Evolutionary conservation across 805 yeast genomes (phyloP), one percentile per base, ranked within the genome.

Genomic region (Metschnikowia reukaufii): DNA sequence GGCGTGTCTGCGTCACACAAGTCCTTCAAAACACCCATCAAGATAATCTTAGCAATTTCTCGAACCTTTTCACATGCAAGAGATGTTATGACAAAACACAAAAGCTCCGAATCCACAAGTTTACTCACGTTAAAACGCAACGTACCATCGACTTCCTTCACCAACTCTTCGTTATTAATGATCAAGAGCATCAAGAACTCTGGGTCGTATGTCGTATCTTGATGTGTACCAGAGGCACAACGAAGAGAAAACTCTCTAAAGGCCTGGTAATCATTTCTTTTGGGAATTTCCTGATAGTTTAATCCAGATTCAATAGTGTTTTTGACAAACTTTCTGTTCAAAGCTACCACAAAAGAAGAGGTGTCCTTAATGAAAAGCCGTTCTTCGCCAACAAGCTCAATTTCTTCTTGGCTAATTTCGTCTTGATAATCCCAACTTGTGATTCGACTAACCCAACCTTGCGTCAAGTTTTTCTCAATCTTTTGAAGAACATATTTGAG

Each of bases 381-480:
- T n/a, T 74, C 73, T 32, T 70, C 73, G 2, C 78, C 81, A 19
- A 76, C 65, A n/a, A 75, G 50, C 2, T 76, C 82, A 13, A 68
- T 53, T 21, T 78, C 82, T 19, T 63, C 65, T 36, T 66, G 71
- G 4, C 60, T 58, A 54, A 66, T 36, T 62, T 78, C 61, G 42
- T 74, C 72, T 36, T 60, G 59, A 42, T 84, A 76, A 42, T 86
- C 90, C 95, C 96, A 87, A 36, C 76, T 69, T 29, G 73, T 66
- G 4, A 86, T 81, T 31, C 71, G 62, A 42, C 73, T 73, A n/a
- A 85, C 71, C 95, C 96, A 89, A 6, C 89, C 79, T 4, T 64
- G 55, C 12, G 75, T 66, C 6, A 73, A 56, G 3, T 66, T 64
- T 0, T 78, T 57, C 63, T 92, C 98, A 30, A 89, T 69, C 10